These are phyloP conservation scores for Pyrenopolyporus hunteri DNA, from an alignment of 495 filamentous ascomycete species.

Conservation along the genomic window DNA sequence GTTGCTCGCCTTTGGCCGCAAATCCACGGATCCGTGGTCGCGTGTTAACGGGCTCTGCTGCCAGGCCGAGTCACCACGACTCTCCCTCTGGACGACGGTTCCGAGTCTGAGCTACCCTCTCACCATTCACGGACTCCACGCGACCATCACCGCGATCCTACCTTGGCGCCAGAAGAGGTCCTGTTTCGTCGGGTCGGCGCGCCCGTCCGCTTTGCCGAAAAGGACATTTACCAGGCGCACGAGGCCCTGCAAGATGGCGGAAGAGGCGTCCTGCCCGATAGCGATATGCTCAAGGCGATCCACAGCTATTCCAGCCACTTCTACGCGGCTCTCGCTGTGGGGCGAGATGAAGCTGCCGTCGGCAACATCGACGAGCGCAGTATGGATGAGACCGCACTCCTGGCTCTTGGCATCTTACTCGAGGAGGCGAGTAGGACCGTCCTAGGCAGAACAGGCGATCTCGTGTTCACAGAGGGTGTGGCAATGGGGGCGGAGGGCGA, in stretches of 20 bases:
- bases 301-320: conserved; percentile 77
- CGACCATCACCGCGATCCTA: conserved; percentile 55
- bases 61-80: conserved; percentile 24
- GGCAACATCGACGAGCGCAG: conserved; percentile 61
- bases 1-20: conserved; percentile 48
- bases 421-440: conserved; percentile 73
- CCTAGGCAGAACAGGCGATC: conserved; percentile 73
- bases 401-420: conserved; percentile 80
- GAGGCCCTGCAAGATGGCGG: conserved; percentile 51
- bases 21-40: not conserved
- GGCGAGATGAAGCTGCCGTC: conserved; percentile 40
- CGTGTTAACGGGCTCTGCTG: not conserved
- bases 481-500: conserved; percentile 8
- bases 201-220: conserved; percentile 68
- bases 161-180: conserved; percentile 74
- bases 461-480: conserved; percentile 74
- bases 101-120: conserved; percentile 30
- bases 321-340: conserved; percentile 57
- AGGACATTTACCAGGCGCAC: conserved; percentile 71
- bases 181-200: conserved; percentile 69
- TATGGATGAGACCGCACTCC: conserved; percentile 84
- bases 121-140: conserved; percentile 54
- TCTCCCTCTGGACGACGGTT: conserved; percentile 15
- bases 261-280: conserved; percentile 63
- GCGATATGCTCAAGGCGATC: conserved; percentile 75